phyloP scores from a whole-genome alignment of 2,329 filamentous ascomycete genomes.

The Penicillium sp. region DNA sequence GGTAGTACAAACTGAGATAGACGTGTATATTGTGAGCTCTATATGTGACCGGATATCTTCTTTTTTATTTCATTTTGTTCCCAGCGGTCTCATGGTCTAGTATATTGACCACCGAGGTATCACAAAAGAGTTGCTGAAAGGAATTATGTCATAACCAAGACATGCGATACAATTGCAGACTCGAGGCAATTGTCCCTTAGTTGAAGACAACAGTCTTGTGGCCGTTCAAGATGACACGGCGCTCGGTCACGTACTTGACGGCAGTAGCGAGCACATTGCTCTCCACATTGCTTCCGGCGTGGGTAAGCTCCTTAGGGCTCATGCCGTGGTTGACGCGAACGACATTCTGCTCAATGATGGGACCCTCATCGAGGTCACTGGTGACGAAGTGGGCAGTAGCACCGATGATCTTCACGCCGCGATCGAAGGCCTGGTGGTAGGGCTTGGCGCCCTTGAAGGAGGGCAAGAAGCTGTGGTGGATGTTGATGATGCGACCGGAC shows the following conservation, averaged over 20 bases:
- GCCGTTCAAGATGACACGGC: slow-evolving; percentile 75
- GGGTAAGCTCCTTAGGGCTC: slow-evolving; percentile 73
- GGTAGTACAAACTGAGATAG: background rate
- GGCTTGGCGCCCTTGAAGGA: slow-evolving; percentile 87
- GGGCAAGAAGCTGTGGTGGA: slow-evolving; percentile 84
- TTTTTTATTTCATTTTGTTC: background rate
- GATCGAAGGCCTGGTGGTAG: slow-evolving; percentile 84
- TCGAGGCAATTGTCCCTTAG: slow-evolving; percentile 27
- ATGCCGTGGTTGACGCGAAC: slow-evolving; percentile 75
- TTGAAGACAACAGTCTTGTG: slow-evolving; percentile 79
- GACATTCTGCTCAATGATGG: slow-evolving; percentile 84
- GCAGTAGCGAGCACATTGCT: slow-evolving; percentile 79
- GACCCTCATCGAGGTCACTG: slow-evolving; percentile 80
- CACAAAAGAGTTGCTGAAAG: background rate
- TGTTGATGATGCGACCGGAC: slow-evolving; percentile 88
- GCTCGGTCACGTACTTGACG: slow-evolving; percentile 82
- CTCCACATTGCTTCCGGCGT: slow-evolving; percentile 82
- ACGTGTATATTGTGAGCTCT: background rate
- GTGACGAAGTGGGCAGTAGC: slow-evolving; percentile 86
- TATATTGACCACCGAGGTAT: background rate
- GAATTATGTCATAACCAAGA: background rate
- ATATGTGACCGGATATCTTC: background rate
- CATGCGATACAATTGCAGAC: background rate
- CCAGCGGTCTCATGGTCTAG: background rate
- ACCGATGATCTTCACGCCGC: slow-evolving; percentile 85